Conservation (phyloP, 225 moss, liverwort and hornwort genomes). For the Sphagnum contortum region DNA sequence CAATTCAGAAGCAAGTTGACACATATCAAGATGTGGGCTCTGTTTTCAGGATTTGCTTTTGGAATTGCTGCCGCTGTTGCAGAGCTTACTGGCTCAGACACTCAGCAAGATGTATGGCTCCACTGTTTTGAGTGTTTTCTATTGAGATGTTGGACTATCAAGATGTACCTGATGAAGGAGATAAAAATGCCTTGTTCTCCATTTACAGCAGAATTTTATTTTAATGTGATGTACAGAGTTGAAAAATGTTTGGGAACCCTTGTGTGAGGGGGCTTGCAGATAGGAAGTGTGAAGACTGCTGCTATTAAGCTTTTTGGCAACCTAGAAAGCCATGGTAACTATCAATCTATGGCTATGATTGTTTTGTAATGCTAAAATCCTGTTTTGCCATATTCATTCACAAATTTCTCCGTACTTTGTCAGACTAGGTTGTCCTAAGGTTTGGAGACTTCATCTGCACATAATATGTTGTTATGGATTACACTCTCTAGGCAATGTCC, state of each 20-base stretch:
- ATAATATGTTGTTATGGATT: too few species aligned
- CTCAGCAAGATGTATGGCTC: background rate
- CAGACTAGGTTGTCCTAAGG: too few species aligned
- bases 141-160: background rate
- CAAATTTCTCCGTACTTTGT: too few species aligned
- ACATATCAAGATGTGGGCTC: background rate
- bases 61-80: constrained; percentile 26
- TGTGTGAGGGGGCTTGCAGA: constrained; percentile 3
- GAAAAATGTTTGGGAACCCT: too few species aligned
- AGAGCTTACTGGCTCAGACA: constrained; percentile 26
- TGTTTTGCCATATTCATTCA: background rate
- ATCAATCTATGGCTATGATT: background rate
- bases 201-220: background rate
- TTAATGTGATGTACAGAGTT: too few species aligned
- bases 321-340: constrained; percentile 23
- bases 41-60: constrained; percentile 24
- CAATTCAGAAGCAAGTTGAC: background rate
- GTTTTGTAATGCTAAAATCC: background rate
- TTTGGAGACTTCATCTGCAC: too few species aligned
- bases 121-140: constrained; percentile 9
- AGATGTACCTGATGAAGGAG: too few species aligned
- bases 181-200: too few species aligned
- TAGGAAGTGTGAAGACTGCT: constrained; percentile 15
- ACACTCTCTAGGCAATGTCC: too few species aligned
- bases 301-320: constrained; percentile 27